Conservation (phyloP, 2,329 filamentous ascomycete species). For the Emmonsiellopsis sp. region DNA sequence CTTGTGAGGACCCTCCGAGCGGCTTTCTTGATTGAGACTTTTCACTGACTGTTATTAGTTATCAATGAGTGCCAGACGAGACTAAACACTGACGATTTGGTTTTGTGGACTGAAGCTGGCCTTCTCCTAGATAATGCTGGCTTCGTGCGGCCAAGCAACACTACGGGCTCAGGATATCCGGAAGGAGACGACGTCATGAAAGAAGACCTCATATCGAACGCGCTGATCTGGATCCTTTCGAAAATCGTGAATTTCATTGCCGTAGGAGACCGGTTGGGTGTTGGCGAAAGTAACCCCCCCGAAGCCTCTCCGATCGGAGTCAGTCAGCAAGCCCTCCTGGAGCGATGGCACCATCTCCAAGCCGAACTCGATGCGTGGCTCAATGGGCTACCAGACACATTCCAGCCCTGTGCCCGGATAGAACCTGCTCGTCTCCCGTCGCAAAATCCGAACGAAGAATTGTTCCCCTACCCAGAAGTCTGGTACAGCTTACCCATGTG, state of each 20-base stretch:
- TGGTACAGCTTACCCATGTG: conserved; percentile 60
- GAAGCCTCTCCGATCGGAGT: conserved; percentile 22
- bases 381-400: conserved; percentile 49
- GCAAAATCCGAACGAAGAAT: conserved; percentile 23
- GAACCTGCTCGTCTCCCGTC: conserved; percentile 23
- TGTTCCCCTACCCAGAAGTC: conserved; percentile 42
- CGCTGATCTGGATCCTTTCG: conserved; percentile 55
- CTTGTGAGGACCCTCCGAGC: conserved; percentile 35
- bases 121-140: conserved; percentile 48
- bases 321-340: conserved; percentile 33
- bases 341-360: conserved; percentile 43
- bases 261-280: conserved; percentile 42
- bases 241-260: conserved; percentile 59
- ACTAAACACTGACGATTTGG: conserved; percentile 52
- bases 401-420: conserved; percentile 46
- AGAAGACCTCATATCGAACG: conserved; percentile 56
- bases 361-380: conserved; percentile 52
- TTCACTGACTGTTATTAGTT: conserved; percentile 17
- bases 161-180: conserved; percentile 20
- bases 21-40: not conserved
- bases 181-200: conserved; percentile 40
- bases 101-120: conserved; percentile 55
- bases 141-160: conserved; percentile 37
- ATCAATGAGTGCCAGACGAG: conserved; percentile 53
- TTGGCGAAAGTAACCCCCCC: conserved; percentile 16